These are phyloP conservation scores for Guyanaporus albipodus DNA, from an alignment of 768 basidiomycete species.

Conservation along the genomic window DNA sequence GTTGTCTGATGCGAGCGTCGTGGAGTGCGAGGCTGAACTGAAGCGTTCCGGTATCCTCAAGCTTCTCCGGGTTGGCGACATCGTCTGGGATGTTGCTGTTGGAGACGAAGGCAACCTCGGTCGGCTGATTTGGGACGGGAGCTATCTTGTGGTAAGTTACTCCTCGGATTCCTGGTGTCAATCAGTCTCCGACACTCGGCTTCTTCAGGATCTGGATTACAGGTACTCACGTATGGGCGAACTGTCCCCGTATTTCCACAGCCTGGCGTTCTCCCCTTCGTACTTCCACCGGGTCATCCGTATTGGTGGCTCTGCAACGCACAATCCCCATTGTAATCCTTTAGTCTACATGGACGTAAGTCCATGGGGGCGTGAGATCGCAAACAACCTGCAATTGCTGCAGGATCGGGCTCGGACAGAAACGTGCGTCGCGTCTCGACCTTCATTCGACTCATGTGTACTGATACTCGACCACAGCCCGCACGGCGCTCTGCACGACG, in stretches of 20 bases:
- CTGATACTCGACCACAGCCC: conserved; percentile 43
- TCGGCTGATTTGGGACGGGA: conserved; percentile 85
- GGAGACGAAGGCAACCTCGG: conserved; percentile 85
- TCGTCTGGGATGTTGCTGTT: conserved; percentile 84
- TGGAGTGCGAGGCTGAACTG: conserved; percentile 81
- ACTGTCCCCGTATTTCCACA: conserved; percentile 74
- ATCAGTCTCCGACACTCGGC: neutral
- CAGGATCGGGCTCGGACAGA: conserved; percentile 77
- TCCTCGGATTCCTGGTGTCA: conserved; percentile 1
- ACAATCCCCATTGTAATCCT: conserved; percentile 51
- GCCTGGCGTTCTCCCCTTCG: conserved; percentile 78
- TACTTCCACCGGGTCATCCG: conserved; percentile 87
- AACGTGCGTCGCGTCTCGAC: conserved; percentile 53
- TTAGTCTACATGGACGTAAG: conserved; percentile 70
- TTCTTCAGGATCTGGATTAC: conserved; percentile 74
- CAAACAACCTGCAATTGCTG: conserved; percentile 65
- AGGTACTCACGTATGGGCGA: conserved; percentile 74
- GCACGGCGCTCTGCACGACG: conserved; percentile 73
- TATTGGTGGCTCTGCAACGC: conserved; percentile 33
- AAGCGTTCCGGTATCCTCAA: conserved; percentile 47
- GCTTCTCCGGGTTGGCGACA: conserved; percentile 70
- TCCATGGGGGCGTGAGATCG: conserved; percentile 78
- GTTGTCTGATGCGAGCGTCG: conserved; percentile 75
- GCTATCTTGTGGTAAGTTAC: conserved; percentile 71
- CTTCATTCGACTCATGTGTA: neutral